Evolutionary conservation across 768 basidiomycete genomes (phyloP), one percentile per base, ranked within the genome.

Genomic region (Psilocybe sp.): DNA sequence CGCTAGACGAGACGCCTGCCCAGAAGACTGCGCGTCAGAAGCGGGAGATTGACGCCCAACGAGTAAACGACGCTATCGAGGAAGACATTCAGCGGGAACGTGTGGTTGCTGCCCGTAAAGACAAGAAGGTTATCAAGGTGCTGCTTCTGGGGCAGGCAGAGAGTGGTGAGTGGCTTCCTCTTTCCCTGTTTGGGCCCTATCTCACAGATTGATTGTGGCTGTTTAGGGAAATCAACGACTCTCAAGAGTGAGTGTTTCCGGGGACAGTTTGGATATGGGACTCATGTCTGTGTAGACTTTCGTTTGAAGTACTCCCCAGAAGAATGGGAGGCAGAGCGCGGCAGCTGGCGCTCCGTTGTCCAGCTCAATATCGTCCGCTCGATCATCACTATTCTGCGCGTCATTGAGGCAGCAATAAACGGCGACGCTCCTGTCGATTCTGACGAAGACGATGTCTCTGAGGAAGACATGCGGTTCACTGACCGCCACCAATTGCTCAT

Each of bases 311-410:
- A 81, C 62, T 79, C 83, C 5, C 71, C 68, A 23, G 70, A 75
- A 1, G 80, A 81, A 51, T 89, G 86, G 85, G 72, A 73, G 45
- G 70, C 71, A 41, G 89, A 92, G 59, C 83, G 87, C 18, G 69
- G 76, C 15, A 82, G 85, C 39, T 92, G 89, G 89, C 80, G 85
- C 16, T 73, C 82, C 0, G 84, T 91, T 49, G 79, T 92, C 11
- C 88, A 89, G 54, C 82, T 92, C 47, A 92, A 92, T 64, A 76
- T 92, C 56, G 80, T 91, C 34, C 83, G 80, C 44, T 83, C 84
- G 36, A 77, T 89, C 56, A 83, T 80, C 39, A 70, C 72, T 52
- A 82, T 92, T 51, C 77, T 89, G 51, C 76, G 79, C 46, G 74
- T 81, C 47, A 66, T 91, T 45, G 74, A 81, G 56, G 68, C 71